Evolutionary conservation across 2,329 filamentous ascomycete species (phyloP), one percentile per base, ranked within the genome.

Genomic region (Arthroderma uncinatum): DNA sequence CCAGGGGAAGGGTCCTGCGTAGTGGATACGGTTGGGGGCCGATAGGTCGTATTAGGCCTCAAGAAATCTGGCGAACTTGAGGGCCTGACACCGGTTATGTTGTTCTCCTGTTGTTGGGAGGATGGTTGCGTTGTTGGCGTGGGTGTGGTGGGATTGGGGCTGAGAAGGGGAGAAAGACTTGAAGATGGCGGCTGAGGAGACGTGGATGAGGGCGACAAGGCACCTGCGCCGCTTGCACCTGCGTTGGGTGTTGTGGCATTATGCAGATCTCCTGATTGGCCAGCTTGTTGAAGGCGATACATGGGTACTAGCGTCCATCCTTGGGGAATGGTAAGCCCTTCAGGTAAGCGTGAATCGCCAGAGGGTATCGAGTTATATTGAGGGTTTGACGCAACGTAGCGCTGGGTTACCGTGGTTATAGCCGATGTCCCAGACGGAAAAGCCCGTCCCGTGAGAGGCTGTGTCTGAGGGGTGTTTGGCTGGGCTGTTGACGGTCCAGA

Each of bases 281-380:
- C n/a, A 28, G 23, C 12, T 21, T 25, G 44, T 48, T 12, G 65
- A n/a, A 67, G 59, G 47, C 70, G 66, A 21, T 73, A 70, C 48
- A 79, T 64, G 33, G 77, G 77, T 61, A 76, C 68, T 52, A 78
- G 60, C 5, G 73, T 73, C 77, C 77, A 82, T 9, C 79, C 79
- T 57, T 75, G 72, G 5, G 79, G 79, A 25, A 82, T 65, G 6
- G 66, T 72, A 54, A 82, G 65, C 2, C 79, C 79, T 54, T 73
- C 70, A 8, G 79, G 79, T 36, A 82, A 65, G 55, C 72, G 68
- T 53, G 72, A 65, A 60, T 79, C 73, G 8, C 75, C 78, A 37
- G 71, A 66, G 23, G 60, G 61, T 53, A 79, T 64, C 8, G 66
- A 63, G 55, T 64, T 59, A 55, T 69, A 62, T 40, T 64, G 62